Percentiles rank a stretch among this genome's conserved stretches.
Conservation (phyloP, 1,284 basidiomycete species). For the Clitocybe nebularis region DNA sequence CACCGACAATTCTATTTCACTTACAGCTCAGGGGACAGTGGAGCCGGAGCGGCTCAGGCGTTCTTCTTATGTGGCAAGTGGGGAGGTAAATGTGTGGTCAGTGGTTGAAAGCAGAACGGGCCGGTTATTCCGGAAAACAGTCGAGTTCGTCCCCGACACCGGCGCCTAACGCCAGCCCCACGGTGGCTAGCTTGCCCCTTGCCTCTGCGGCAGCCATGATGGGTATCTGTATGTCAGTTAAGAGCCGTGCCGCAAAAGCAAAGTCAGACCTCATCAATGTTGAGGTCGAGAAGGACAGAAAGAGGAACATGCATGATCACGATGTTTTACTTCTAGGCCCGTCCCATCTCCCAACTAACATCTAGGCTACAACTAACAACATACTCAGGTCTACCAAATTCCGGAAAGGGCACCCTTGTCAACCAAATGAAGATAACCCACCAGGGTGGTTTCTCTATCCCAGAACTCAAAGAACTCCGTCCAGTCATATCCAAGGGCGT, state of each 20-base stretch:
- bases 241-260: conserved; percentile 58
- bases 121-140: no score
- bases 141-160: no score
- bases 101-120: no score
- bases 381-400: conserved; percentile 25
- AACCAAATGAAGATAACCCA: conserved; percentile 99
- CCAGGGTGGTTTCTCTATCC: conserved; percentile 83
- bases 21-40: no score
- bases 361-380: not conserved
- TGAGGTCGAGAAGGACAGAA: conserved; percentile 70
- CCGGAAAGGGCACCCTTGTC: conserved; percentile 93
- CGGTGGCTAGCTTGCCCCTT: no score
- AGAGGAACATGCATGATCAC: conserved; percentile 83
- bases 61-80: no score
- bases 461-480: conserved; percentile 79
- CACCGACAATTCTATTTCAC: no score
- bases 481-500: conserved; percentile 84
- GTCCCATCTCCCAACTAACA: conserved; percentile 27
- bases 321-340: conserved; percentile 89
- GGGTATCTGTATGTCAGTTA: conserved; percentile 62
- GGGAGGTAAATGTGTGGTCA: no score
- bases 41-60: no score
- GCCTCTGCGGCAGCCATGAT: no score
- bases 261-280: conserved; percentile 71
- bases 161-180: no score